Evolutionary conservation across 1,284 basidiomycete genomes (phyloP), one percentile per base, ranked within the genome.

Genomic region (Leccinum holopus): DNA sequence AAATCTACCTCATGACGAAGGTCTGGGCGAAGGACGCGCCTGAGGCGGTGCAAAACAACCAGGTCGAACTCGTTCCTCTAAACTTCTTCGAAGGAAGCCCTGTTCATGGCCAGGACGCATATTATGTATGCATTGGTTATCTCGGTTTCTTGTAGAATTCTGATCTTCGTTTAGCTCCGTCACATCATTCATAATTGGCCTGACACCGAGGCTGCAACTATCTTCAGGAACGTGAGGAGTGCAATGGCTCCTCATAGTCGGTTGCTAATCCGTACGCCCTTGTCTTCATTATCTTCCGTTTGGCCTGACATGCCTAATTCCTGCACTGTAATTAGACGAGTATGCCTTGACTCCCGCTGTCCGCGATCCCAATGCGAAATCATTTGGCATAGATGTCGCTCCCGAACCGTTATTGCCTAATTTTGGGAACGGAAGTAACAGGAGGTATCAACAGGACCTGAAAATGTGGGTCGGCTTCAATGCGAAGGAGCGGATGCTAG

Each of bases 41-140:
- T 8, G 25, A 52, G 25, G 51, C 51, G 5, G 14, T 52, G 21
- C 51, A 52, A 30, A 25, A 30, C 7, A 52, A 52, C 6, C 21
- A 3, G 8, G 51, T 52, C n/a, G 25, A 16, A 16, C 5, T 52
- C 25, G 51, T 52, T 30, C 51, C 51, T n/a, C 10, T 52, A 1
- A 16, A 52, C 51, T 52, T 52, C 25, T 52, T 16, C 12, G 25
- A 52, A 51, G 76, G 77, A 52, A 63, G 73, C 14, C 81, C 82
- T 1, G 74, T 79, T 21, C 61, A 68, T 18, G 76, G 72, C 0
- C 77, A 77, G 39, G 78, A 83, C 58, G 73, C 80, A 12, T 84
- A 82, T 65, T 81, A 81, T 66, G 82, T 82, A 60, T 61, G 80
- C 72, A 3, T 37, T 6, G 11, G 2, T 55, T 39, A 16, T 21